Base-by-base conservation (phyloP, 768 basidiomycete species). In the Hirschioporus abietinus region DNA sequence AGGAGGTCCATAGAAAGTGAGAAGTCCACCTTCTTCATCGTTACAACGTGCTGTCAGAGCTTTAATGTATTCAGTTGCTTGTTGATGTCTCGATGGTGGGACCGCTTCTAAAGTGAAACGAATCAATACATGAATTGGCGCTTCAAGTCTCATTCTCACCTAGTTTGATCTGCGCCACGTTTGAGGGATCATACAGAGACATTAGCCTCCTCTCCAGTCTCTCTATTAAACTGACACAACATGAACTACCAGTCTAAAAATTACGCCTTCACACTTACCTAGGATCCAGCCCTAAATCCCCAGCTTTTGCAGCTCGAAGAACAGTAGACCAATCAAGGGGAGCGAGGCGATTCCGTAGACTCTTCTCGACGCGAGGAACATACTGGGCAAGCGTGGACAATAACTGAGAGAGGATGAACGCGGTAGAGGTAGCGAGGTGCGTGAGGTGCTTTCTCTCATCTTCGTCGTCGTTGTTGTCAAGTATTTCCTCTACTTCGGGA, bases 281-380 rank as follows among this genome's bases (percentile, higher is more conserved):
- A 72, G 58, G 66, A 42, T 69, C 64, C 62, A 76, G 68, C 30
- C 82, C 67, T 18, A 75, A 66, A 7, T 80, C 82, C 70, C 77
- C 77, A 15, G 81, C 77, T 58, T 79, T 79, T 12, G 86, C 77
- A 4, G 84, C 77, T 34, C 84, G 81, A 23, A 92, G 75, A n/a
- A 92, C 83, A 63, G 79, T 78, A 65, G 84, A 80, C 90, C 91
- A 92, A 35, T 79, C 79, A 64, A 91, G 78, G 5, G 88, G 84
- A 63, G 80, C 80, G 8, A 87, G 76, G 12, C 91, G 83, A 71
- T 88, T 85, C 70, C 89, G 89, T 81, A 87, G 81, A 68, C 86
- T 87, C 34, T 83, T 81, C 24, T 84, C 78, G 1, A 83, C 82
- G 1, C 79, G 73, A 9, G 88, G 88, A 0, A 83, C 82, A 66